Percentiles rank a stretch among this genome's conserved stretches.
phyloP scores from a whole-genome alignment of 2,329 filamentous ascomycete genomes.

The Dactylellina sp. region DNA sequence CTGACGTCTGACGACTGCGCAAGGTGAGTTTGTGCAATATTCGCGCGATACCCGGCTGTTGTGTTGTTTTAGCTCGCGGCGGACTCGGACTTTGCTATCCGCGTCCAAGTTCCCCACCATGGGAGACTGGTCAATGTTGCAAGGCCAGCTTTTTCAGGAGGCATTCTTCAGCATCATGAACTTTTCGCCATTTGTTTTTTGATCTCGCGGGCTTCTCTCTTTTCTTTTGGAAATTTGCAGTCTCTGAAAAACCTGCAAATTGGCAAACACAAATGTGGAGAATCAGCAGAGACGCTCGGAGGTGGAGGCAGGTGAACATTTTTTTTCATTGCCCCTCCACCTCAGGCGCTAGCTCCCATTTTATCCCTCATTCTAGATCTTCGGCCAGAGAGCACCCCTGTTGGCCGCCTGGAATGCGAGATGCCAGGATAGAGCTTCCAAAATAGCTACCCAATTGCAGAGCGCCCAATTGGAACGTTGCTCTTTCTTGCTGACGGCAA shows the following conservation, averaged over 20 bases:
- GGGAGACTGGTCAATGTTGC: conserved; percentile 1
- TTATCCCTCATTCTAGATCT: conserved; percentile 57
- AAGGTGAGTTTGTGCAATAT: conserved; percentile 39
- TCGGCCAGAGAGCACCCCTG: conserved; percentile 56
- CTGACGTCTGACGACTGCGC: conserved; percentile 36
- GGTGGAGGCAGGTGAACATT: conserved; percentile 23
- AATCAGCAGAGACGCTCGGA: conserved; percentile 11
- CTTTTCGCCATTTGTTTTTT: conserved; percentile 15
- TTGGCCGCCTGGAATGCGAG: conserved; percentile 52
- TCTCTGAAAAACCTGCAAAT: not conserved
- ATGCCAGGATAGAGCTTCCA: conserved; percentile 54
- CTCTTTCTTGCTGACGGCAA: conserved; percentile 40
- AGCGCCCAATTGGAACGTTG: conserved; percentile 54
- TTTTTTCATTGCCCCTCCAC: conserved; percentile 31
- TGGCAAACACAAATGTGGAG: conserved; percentile 10
- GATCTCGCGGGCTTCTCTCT: not conserved
- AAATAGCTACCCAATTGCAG: conserved; percentile 56
- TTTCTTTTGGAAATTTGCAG: conserved; percentile 5
- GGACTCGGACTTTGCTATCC: conserved; percentile 2
- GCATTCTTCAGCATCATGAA: conserved; percentile 6
- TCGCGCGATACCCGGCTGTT: conserved; percentile 24
- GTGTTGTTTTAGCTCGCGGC: conserved; percentile 17
- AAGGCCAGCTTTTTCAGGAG: conserved; percentile 4
- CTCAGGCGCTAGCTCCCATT: conserved; percentile 36
- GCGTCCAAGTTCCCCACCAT: no score